Base-by-base conservation (phyloP, 208 protist species). In the Trypanosoma rangeli region DNA sequence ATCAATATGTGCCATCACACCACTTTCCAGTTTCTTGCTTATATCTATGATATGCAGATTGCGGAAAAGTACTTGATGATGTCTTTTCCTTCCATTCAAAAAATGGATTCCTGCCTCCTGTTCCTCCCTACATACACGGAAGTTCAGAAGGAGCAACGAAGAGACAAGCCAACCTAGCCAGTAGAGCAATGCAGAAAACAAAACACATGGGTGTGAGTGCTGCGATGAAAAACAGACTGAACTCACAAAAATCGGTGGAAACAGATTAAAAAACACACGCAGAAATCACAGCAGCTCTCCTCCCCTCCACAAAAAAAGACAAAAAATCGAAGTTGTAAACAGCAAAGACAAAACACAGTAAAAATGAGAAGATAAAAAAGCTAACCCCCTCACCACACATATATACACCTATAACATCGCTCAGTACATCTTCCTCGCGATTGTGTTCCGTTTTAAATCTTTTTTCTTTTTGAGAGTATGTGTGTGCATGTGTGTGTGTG, bases 1-100 rank as follows among this genome's bases (percentile, higher is more conserved):
- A 24, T 78, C 74, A n/a, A 72, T 42, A 65, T 54, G 52, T 26
- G 60, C 22, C 71, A 82, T 82, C 18, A 53, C 16, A 28, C 39
- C 26, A 46, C 5, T 22, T 31, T 28, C 68, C 46, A 37, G 4
- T 44, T 68, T 20, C 18, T 5, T 63, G 24, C 22, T 63, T 33
- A 61, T 12, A 28, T 22, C 26, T 42, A 53, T 42, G 44, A 20
- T 31, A 42, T 20, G 26, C 26, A 22, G 44, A n/a, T 24, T 1
- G 9, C 48, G n/a, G n/a, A 10, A 10, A 52, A 52, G 3, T 5
- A 52, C 15, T 26, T 26, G 9, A 26, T 28, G n/a, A 59, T 26
- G 24, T 46, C 42, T 46, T 9, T 46, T 9, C 42, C 42, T 46
- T 16, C 42, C 42, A 1, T 46, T 46, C 15, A 3, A 3, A 15